Evolutionary conservation across 345 rosid genomes (phyloP), one percentile per base, ranked within the genome.

Genomic region (Pseudoturritis turrita): DNA sequence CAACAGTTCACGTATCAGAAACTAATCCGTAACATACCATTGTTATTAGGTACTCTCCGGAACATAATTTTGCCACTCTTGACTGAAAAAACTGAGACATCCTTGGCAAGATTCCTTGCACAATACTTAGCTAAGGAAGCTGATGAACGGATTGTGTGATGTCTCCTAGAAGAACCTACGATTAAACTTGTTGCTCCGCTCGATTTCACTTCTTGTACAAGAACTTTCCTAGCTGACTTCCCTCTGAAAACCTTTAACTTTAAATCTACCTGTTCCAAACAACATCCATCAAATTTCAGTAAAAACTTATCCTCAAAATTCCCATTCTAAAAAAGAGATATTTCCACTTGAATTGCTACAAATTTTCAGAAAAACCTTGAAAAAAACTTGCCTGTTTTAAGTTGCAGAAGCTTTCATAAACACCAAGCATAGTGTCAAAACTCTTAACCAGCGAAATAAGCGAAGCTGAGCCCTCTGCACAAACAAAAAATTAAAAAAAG

Each of bases 331-430:
- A 70, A 5, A 10, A 26, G 18, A 61, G 0, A 35, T 26, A 10
- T 10, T 54, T 44, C 19, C 37, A 54, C 9, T n/a, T 7, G 6
- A 73, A 23, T 6, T 6, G 9, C 5, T 1, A 7, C 9, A 43
- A 22, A 13, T 0, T 15, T 7, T 14, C 11, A 49, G 9, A 46
- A 53, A 50, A 33, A 0, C 40, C 10, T 2, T 54, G 2, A 2
- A 9, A 26, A 23, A 58, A 65, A 45, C 1, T 41, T 40, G 80
- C 98, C 96, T 89, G 97, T 58, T 94, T 94, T 77, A 94, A 77
- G 79, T 89, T 88, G 91, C 98, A 94, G 91, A 94, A 91, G 56
- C 98, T 96, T 82, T 94, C 96, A 50, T 89, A 89, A 3, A 87
- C 97, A 7, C 88, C 85, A 43, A 94, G 83, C 74, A 87, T 76